These are phyloP conservation scores for Orbilia javanica DNA, from an alignment of 2,329 filamentous ascomycete species.

Conservation along the genomic window DNA sequence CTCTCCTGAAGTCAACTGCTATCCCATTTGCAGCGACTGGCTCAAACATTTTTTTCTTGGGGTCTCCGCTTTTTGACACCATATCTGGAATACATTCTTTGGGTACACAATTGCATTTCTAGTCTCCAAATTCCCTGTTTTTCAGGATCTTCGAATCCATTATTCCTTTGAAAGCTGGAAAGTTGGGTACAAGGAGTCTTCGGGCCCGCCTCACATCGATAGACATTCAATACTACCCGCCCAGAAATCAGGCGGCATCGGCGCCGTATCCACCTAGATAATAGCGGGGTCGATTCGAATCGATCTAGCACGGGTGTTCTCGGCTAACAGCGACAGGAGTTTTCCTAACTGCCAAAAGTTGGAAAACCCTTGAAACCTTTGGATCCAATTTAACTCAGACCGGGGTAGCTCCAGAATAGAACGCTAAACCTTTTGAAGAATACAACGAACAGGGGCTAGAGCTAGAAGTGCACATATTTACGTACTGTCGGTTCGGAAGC, in stretches of 20 bases:
- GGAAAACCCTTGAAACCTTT: conserved; percentile 30
- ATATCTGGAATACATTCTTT: conserved; percentile 2
- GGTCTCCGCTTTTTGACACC: not conserved
- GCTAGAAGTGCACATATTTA: conserved; percentile 6
- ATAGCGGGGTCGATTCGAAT: conserved; percentile 36
- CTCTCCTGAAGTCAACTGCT: conserved; percentile 1
- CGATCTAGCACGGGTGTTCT: conserved; percentile 30
- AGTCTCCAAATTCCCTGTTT: not conserved
- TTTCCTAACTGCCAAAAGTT: conserved; percentile 12
- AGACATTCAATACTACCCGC: not conserved
- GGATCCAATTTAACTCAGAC: conserved; percentile 35
- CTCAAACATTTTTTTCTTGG: conserved; percentile 3
- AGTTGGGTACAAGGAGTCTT: not conserved
- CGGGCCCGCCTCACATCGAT: conserved; percentile 4
- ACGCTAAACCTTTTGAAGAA: conserved; percentile 27
- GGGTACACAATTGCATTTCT: not conserved
- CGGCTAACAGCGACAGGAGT: conserved; percentile 49
- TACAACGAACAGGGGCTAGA: conserved; percentile 10
- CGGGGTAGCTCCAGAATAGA: conserved; percentile 15
- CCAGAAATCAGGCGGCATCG: conserved; percentile 38
- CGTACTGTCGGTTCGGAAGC: not conserved
- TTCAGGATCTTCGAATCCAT: conserved; percentile 13
- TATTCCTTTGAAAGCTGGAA: conserved; percentile 1
- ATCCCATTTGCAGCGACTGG: conserved; percentile 32
- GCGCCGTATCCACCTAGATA: conserved; percentile 35